Evolutionary conservation across 2,329 filamentous ascomycete species (phyloP), one percentile per base, ranked within the genome.

Genomic region (Talaromyces sp.): DNA sequence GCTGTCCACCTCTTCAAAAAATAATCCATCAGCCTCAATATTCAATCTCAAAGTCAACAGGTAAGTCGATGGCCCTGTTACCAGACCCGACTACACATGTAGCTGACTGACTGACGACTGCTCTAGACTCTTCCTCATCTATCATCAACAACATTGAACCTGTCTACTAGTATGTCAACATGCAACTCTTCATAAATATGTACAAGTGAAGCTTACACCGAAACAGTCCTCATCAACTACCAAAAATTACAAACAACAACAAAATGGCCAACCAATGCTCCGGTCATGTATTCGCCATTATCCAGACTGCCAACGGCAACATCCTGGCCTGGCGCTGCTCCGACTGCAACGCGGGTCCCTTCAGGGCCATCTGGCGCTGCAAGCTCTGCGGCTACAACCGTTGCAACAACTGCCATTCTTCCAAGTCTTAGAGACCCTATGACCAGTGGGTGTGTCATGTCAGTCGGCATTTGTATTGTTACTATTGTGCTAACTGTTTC

Each of bases 251-350:
- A 33, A 51, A 33, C 30, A 11, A 22, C 55, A 28, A 36, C 19
- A 59, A 58, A 55, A 77, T 77, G 74, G 74, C 74, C 61, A 76
- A 75, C 64, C 74, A 75, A 59, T 76, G 73, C 60, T 74, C 73
- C 57, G 72, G 73, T 56, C 75, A 77, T 61, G 63, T 68, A 39
- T 77, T 77, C 61, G 70, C 68, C 59, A 76, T 77, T 59, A 67
- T 77, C 39, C 75, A 78, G 64, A 69, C 72, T 11, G 74, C 73
- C 53, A 77, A 78, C 63, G 75, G 75, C 52, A 77, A 76, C 59
- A 77, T 77, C 62, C 67, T 78, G 59, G 74, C 73, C 56, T 78
- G 75, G 75, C 72, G 73, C n/a, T 78, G 75, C 65, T 77, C 73
- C 4, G 72, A 76, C 64, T 78, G 75, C 69, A 77, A 75, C 65